Evolutionary conservation across 257 asterid genomes (phyloP).

Genomic region (Craterostigma plantagineum): DNA sequence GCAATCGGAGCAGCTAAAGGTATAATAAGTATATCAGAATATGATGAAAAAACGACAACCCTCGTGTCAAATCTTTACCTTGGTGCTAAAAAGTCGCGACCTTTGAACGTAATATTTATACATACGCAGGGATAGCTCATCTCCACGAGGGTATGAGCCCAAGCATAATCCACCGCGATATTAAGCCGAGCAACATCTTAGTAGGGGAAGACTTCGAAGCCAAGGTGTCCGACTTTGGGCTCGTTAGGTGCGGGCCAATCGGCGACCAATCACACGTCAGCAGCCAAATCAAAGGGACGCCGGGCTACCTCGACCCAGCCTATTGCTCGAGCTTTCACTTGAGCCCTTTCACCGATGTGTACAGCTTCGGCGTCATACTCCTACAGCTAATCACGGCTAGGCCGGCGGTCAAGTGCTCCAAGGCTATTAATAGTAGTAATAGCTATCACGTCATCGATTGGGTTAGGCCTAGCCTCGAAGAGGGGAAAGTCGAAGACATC

Average conservation of each 20-base stretch:
- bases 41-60: not conserved
- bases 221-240: slow-evolving; percentile 65
- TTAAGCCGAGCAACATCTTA: slow-evolving; percentile 63
- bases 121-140: slow-evolving; percentile 41
- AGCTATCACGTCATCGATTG: slow-evolving; percentile 51
- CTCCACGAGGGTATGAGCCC: slow-evolving; percentile 44
- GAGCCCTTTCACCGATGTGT: slow-evolving; percentile 56
- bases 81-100: too few species aligned
- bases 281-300: slow-evolving; percentile 58
- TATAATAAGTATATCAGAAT: slow-evolving; percentile 6
- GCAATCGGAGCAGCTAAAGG: slow-evolving; percentile 87
- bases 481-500: slow-evolving; percentile 36
- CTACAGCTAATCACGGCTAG: slow-evolving; percentile 63
- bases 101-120: too few species aligned
- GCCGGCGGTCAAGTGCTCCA: slow-evolving; percentile 36
- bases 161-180: slow-evolving; percentile 61
- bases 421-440: too few species aligned
- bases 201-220: slow-evolving; percentile 53
- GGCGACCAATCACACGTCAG: slow-evolving; percentile 68
- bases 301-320: slow-evolving; percentile 78
- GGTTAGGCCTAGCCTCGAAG: slow-evolving; percentile 47
- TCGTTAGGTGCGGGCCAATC: slow-evolving; percentile 41
- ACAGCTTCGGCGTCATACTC: slow-evolving; percentile 65
- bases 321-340: slow-evolving; percentile 44
- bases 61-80: not conserved